Base-by-base conservation (phyloP, 2,329 filamentous ascomycete genomes). In the Remersonia thermophila region DNA sequence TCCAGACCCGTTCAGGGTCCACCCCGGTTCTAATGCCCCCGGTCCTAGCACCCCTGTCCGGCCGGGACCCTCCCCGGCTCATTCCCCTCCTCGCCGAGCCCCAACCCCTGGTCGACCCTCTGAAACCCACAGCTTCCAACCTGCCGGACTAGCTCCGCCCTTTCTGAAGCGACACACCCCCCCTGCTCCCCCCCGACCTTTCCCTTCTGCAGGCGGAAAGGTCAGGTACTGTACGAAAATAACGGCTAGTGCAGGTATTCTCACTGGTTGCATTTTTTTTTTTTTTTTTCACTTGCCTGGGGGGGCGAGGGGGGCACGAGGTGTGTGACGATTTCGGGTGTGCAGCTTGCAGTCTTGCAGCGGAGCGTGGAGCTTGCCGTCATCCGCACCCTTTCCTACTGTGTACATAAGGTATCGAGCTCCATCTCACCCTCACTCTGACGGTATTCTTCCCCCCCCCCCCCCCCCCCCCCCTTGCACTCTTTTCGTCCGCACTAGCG, bases 61-160 rank as follows among this genome's bases (percentile, higher is more conserved):
- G 20, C 20, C 5, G 20, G 20, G 20, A 5, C 9, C 9, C 20
- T 23, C 20, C 20, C 20, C 20, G 20, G 20, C n/a, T 30, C 29
- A 3, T 14, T 30, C 15, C 14, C 16, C 11, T 30, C 29, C 13
- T 14, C n/a, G n/a, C n/a, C n/a, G n/a, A n/a, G n/a, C n/a, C n/a
- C n/a, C n/a, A n/a, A 10, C 13, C 29, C 10, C 16, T 17, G 6
- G 15, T 30, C 29, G 9, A 14, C 7, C 17, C 23, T 28, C 37
- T 39, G 47, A 49, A 45, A 39, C 37, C n/a, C 23, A 12, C 43
- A 46, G 47, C 43, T 45, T 40, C 51, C 43, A 51, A 41, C 47
- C 45, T 43, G 41, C 43, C 50, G 46, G 44, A 43, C 46, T 51
- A 49, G 46, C 43, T 43, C 44, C 37, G 30, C 36, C 31, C 30